Evolutionary conservation across 768 basidiomycete genomes (phyloP).

Genomic region (Auriculariales sp.): DNA sequence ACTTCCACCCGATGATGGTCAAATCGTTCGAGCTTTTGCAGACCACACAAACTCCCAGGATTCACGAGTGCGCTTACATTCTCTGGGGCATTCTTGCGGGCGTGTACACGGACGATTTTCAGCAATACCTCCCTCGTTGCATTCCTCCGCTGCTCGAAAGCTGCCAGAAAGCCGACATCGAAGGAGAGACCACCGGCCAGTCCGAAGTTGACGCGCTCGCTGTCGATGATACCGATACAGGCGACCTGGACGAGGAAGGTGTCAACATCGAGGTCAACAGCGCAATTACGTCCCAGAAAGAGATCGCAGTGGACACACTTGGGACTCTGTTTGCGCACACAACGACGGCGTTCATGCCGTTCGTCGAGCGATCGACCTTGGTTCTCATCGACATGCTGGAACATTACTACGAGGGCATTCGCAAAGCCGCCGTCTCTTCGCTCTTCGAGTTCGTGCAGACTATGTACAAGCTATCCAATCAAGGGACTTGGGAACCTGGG

Average conservation of each 20-base stretch:
- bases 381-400: constrained; percentile 65
- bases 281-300: constrained; percentile 96
- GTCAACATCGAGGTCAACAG: constrained; percentile 88
- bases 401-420: constrained; percentile 96
- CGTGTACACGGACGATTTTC: constrained; percentile 90
- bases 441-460: constrained; percentile 79
- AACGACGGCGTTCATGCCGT: constrained; percentile 76
- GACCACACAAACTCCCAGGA: constrained; percentile 63
- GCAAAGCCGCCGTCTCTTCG: constrained; percentile 82
- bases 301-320: constrained; percentile 94
- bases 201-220: constrained; percentile 61
- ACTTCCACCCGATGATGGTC: constrained; percentile 93
- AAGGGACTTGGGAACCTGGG: constrained; percentile 73
- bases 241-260: constrained; percentile 46
- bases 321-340: constrained; percentile 80
- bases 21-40: constrained; percentile 83
- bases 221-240: constrained; percentile 52
- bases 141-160: constrained; percentile 75
- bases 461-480: constrained; percentile 79
- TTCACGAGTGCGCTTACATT: constrained; percentile 91
- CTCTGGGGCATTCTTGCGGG: constrained; percentile 98
- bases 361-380: constrained; percentile 66
- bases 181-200: constrained; percentile 24
- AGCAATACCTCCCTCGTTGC: constrained; percentile 70
- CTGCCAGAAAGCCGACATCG: constrained; percentile 71